Evolutionary conservation across 2,329 filamentous ascomycete genomes (phyloP), one percentile per base, ranked within the genome.

Genomic region (Chrysosporium keratinophilum): DNA sequence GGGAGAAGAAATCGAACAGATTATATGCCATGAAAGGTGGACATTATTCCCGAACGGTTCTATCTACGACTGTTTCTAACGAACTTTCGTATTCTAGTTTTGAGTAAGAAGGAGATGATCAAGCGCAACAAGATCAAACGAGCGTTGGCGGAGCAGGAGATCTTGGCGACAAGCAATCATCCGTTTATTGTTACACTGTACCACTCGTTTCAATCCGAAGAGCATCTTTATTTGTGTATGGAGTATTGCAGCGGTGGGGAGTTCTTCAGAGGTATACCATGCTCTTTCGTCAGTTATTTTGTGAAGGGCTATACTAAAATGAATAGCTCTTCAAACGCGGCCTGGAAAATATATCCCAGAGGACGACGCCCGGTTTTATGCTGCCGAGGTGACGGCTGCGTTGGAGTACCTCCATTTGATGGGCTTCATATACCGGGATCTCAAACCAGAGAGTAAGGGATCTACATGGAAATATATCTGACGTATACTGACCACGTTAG

Each of bases 81-180:
- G n/a, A 55, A 60, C 58, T 44, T 9, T 63, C 72, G 50, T 51
- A 7, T 45, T 14, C n/a, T 66, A 97, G 93, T 98, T 5, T 69
- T 98, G 71, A 97, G 90, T 78, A 98, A 98, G 74, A 96, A 97
- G 77, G 93, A 98, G 72, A 98, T 98, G 93, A 98, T 98, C 72
- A 98, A 98, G 76, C 86, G 93, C 55, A 98, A 98, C 78, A 98
- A 98, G 79, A 98, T 98, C 75, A 98, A 98, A 79, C 83, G 93
- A 67, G 93, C 93, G 12, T 78, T 98, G 62, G 93, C 93, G 37
- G 93, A 98, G 73, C 93, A 97, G 69, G 93, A 98, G 71, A 98
- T 98, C 60, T 76, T 98, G 52, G 93, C 93, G 7, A 98, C 93
- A 41, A 97, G 91, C 76, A 98, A 98, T 64, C 93, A 98, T 65